Base-by-base conservation (phyloP, 164 flowering plant species). In the Liquidambar formosana region DNA sequence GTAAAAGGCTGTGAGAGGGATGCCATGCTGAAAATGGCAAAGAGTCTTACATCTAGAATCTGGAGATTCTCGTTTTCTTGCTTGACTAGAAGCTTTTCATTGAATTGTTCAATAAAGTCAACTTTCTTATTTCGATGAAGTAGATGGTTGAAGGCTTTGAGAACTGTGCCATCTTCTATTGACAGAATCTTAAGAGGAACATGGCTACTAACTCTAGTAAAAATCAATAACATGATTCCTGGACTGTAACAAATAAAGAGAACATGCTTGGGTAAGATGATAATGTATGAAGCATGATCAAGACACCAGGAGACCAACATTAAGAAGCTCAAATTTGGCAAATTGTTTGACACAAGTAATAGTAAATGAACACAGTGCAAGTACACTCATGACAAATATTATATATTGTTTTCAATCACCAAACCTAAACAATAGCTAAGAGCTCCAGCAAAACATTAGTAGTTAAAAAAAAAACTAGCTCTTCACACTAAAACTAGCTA, bases 131-230 rank as follows among this genome's bases (percentile, higher is more conserved):
- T 88, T 48, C 93, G 91, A 68, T 92, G 97, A 70, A 94, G 88
- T 5, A 89, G 82, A 77, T 94, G 98, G 61, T 81, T 82, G 79
- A 94, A 94, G 44, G 88, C 78, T 79, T 92, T 94, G 21, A 92
- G 85, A 71, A 92, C 97, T 10, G 96, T 89, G 4, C 98, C 98
- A 82, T 94, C 97, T 71, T 94, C 98, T 33, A 94, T 94, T 1
- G 96, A 90, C 16, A 94, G 77, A 69, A 94, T 92, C 84, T 89
- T 89, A 12, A 94, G 83, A 71, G 96, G 96, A 53, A 94, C 97
- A 80, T 84, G 85, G 57, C 92, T 67, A 57, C 78, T 76, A 60
- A 79, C 81, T 70, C 82, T 86, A 18, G 75, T 70, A 63, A 85
- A 91, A 67, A 91, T 94, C 82, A 94, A 78, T 64, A 94, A 74